Evolutionary conservation across 148 eudicot genomes (phyloP), one percentile per base, ranked within the genome.

Genomic region (Amaranthus cruentus): DNA sequence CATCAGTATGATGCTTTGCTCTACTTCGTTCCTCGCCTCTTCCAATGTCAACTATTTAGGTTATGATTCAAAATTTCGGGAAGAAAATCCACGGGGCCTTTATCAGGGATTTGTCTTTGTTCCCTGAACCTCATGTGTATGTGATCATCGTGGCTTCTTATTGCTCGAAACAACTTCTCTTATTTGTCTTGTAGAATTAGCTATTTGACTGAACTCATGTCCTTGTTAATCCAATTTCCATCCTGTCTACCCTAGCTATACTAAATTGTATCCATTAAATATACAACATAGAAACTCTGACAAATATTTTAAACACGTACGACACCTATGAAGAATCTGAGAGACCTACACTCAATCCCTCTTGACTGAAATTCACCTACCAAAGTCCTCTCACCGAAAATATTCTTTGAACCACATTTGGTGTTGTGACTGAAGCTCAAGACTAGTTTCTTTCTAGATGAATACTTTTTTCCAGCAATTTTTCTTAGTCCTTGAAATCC

Each of bases 401-500:
- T 60, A 49, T 43, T 4, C 61, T 68, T 56, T 46, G 62, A 68
- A 47, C 57, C 38, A 12, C 47, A 21, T 68, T 61, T 55, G 44
- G 10, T 5, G n/a, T 14, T 47, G 76, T 60, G 62, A 50, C 13
- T 66, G 50, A 57, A 50, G 55, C 58, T 64, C 52, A 79, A 58
- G 55, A 53, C 53, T 18, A 49, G 14, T 64, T 13, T 7, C 15
- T 9, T 3, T 4, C 46, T 42, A 58, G 49, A 12, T 44, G 59
- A 43, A 65, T 42, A n/a, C 47, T 49, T 28, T 49, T 28, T 51
- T 14, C 73, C 7, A n/a, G 44, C 38, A 48, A 63, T 66, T 57
- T 56, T 6, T 18, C 56, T 57, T 66, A 57, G 76, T 38, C 67
- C 52, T 59, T 65, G 11, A 38, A 42, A 28, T 62, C 53, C 18